A percentile compares a stretch with the other conserved stretches of the same genome.
Evolutionary conservation across 495 filamentous ascomycete species (phyloP).

Genomic region (Pyrenopolyporus hunteri): DNA sequence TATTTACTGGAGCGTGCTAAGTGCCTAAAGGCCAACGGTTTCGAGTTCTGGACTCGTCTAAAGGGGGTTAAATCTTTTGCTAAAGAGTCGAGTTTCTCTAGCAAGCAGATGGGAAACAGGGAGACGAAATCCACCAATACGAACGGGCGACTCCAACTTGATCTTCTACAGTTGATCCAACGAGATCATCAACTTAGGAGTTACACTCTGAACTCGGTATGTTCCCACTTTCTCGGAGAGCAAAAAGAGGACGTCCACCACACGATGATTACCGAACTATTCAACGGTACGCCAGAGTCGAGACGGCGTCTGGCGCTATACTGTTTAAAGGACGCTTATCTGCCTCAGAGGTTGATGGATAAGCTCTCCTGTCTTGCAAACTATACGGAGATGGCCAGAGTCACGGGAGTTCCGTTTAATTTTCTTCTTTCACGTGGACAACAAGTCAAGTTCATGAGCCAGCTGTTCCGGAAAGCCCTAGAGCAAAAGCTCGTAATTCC

Average conservation of each 20-base stretch:
- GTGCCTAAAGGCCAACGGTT: slow-evolving; percentile 74
- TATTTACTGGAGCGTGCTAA: slow-evolving; percentile 91
- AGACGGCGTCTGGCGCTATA: slow-evolving; percentile 90
- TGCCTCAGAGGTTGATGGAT: slow-evolving; percentile 94
- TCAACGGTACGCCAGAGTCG: slow-evolving; percentile 92
- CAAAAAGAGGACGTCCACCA: slow-evolving; percentile 99
- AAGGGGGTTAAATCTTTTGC: slow-evolving; percentile 65
- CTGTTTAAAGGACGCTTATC: slow-evolving; percentile 96
- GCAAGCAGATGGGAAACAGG: slow-evolving; percentile 98
- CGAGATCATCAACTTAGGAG: slow-evolving; percentile 93
- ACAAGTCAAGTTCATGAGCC: slow-evolving; percentile 97
- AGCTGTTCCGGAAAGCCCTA: slow-evolving; percentile 92
- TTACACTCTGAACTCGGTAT: slow-evolving; percentile 97
- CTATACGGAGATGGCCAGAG: slow-evolving; percentile 99
- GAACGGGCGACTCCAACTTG: slow-evolving; percentile 89
- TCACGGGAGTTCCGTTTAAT: slow-evolving; percentile 97
- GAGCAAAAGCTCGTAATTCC: slow-evolving; percentile 94
- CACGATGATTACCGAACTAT: slow-evolving; percentile 98
- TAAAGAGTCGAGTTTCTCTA: slow-evolving; percentile 85
- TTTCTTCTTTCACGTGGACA: slow-evolving; percentile 91
- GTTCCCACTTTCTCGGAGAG: slow-evolving; percentile 93
- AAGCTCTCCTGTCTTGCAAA: slow-evolving; percentile 97
- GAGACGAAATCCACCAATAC: slow-evolving; percentile 94
- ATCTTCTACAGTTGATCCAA: slow-evolving; percentile 91
- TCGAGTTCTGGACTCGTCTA: slow-evolving; percentile 86